Evolutionary conservation across 805 yeast species (phyloP).

Genomic region (Ogataea zsoltii): DNA sequence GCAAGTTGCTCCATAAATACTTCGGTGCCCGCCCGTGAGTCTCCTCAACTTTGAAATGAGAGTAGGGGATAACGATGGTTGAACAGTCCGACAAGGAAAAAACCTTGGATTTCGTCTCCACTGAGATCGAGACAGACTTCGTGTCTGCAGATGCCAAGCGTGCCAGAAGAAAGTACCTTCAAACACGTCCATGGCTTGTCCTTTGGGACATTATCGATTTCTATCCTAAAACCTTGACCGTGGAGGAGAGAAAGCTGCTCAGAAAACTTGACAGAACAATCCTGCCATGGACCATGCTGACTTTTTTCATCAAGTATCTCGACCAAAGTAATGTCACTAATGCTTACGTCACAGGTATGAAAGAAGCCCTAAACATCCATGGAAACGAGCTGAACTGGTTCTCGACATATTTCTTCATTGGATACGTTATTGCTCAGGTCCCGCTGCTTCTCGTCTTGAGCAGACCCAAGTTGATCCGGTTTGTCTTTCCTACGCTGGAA

Average conservation of each 20-base stretch:
- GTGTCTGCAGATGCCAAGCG: not conserved
- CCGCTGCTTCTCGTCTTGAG: conserved; percentile 36
- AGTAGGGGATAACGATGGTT: too few species aligned
- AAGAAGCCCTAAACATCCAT: conserved; percentile 39
- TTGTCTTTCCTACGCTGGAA: not conserved
- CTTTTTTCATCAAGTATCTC: conserved; percentile 44
- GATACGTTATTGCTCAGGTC: conserved; percentile 59
- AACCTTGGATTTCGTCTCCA: too few species aligned
- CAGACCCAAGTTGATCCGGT: not conserved
- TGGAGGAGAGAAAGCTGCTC: conserved; percentile 9
- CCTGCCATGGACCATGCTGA: conserved; percentile 2
- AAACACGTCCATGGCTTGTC: conserved; percentile 6
- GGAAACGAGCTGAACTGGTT: conserved; percentile 27
- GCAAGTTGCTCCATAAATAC: too few species aligned
- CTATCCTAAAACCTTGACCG: conserved; percentile 3
- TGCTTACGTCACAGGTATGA: conserved; percentile 70
- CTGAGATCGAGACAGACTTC: too few species aligned
- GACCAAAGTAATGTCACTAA: conserved; percentile 55
- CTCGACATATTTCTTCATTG: conserved; percentile 34
- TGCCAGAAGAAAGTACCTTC: conserved; percentile 6
- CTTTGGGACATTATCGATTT: conserved; percentile 4
- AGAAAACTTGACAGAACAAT: conserved; percentile 7
- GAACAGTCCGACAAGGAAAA: too few species aligned
- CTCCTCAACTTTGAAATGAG: too few species aligned
- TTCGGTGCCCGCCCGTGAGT: too few species aligned